Percentiles rank a stretch among this genome's conserved stretches.
These are phyloP conservation scores for Phanerochaete sordida DNA, from an alignment of 768 basidiomycete species.

Conservation along the genomic window DNA sequence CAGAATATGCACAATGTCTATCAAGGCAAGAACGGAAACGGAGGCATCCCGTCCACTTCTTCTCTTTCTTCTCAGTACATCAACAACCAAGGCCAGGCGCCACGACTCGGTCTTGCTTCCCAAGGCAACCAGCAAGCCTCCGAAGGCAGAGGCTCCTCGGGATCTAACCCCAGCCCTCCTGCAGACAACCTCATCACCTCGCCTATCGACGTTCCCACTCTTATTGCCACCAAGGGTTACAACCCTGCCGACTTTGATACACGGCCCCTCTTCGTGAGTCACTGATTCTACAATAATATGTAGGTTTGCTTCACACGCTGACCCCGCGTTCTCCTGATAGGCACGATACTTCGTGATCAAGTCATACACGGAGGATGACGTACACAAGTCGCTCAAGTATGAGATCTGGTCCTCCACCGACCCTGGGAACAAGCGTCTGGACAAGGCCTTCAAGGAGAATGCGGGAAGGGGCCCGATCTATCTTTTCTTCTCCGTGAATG, in stretches of 20 bases:
- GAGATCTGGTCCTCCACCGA: constrained; percentile 98
- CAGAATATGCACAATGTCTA: constrained; percentile 66
- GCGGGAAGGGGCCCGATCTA: constrained; percentile 91
- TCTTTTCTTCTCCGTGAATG: constrained; percentile 98
- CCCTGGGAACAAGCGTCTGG: constrained; percentile 94
- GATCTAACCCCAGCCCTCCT: constrained; percentile 14
- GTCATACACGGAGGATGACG: constrained; percentile 98
- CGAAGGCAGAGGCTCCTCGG: neutral
- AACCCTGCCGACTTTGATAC: constrained; percentile 85
- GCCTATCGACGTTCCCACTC: constrained; percentile 81
- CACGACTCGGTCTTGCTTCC: constrained; percentile 21
- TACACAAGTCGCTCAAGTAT: constrained; percentile 96
- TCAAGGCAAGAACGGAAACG: constrained; percentile 28
- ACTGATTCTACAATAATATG: neutral
- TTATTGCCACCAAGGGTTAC: constrained; percentile 87
- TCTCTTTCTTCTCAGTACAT: constrained; percentile 72
- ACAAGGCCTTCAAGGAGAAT: constrained; percentile 97
- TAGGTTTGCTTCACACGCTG: neutral
- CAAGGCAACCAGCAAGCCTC: neutral
- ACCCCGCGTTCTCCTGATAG: constrained; percentile 32
- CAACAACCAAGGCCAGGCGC: constrained; percentile 46
- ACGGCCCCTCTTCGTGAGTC: constrained; percentile 67
- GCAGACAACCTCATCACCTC: constrained; percentile 43
- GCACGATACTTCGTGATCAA: constrained; percentile 98
- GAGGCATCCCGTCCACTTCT: constrained; percentile 61